Percentiles rank a stretch among this genome's conserved stretches.
Evolutionary conservation across 2,329 filamentous ascomycete genomes (phyloP).

Genomic region (Pseudogymnoascus sp.): DNA sequence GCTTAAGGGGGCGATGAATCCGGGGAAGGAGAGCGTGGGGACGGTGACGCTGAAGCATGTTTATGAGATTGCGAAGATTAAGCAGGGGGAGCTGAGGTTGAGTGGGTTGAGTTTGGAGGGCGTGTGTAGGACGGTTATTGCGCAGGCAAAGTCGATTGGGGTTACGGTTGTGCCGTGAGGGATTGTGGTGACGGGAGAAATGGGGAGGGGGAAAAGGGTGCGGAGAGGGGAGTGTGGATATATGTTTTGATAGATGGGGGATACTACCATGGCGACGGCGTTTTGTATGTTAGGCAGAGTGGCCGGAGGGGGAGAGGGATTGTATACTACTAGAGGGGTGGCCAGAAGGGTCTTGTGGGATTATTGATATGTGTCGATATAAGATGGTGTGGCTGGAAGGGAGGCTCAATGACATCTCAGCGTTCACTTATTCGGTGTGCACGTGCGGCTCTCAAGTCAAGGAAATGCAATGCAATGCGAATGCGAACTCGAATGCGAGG

Average conservation of each 20-base stretch:
- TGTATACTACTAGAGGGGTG: background rate
- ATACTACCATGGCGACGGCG: conserved; percentile 25
- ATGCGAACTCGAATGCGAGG: background rate
- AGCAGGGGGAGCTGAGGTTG: conserved; percentile 68
- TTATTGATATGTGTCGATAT: background rate
- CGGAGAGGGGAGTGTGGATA: background rate
- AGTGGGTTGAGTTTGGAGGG: conserved; percentile 65
- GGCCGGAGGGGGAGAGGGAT: background rate
- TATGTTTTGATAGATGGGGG: conserved; percentile 6
- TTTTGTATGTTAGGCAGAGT: conserved; percentile 15
- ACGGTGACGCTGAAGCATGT: conserved; percentile 88
- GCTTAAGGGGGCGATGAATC: conserved; percentile 68
- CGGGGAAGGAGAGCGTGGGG: conserved; percentile 72
- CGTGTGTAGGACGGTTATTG: conserved; percentile 66
- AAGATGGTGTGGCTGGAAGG: background rate
- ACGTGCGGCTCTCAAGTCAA: background rate
- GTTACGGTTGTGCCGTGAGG: conserved; percentile 58
- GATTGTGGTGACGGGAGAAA: background rate
- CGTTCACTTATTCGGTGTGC: background rate
- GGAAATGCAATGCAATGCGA: background rate
- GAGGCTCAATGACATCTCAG: background rate
- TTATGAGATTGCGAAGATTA: conserved; percentile 96
- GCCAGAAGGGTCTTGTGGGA: background rate
- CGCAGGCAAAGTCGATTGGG: conserved; percentile 67
- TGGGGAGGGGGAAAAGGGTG: background rate